These are phyloP conservation scores for Geopyxis carbonaria DNA, from an alignment of 495 filamentous ascomycete genomes.

Conservation along the genomic window DNA sequence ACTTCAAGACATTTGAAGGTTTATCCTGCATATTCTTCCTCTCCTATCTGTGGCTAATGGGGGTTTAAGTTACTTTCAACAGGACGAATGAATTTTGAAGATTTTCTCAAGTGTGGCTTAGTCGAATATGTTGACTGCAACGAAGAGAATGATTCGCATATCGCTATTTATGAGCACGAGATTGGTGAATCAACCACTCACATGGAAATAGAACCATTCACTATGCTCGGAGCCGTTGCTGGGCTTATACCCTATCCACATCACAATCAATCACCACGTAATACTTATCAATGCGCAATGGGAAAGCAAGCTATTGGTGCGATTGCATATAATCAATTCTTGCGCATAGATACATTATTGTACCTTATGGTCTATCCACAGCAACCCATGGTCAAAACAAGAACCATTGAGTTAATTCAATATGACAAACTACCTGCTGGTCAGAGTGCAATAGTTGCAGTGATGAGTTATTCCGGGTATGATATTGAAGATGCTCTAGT, in stretches of 20 bases:
- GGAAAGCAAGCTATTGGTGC: slow-evolving; percentile 99
- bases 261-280: slow-evolving; percentile 97
- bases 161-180: slow-evolving; percentile 71
- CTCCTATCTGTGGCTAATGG: slow-evolving; percentile 4
- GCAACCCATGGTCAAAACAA: slow-evolving; percentile 89
- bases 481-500: slow-evolving; percentile 99
- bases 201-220: slow-evolving; percentile 94
- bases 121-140: slow-evolving; percentile 97
- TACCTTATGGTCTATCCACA: slow-evolving; percentile 97
- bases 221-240: slow-evolving; percentile 90
- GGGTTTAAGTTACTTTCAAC: slow-evolving; percentile 43
- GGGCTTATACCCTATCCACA: slow-evolving; percentile 96
- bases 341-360: slow-evolving; percentile 83
- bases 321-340: slow-evolving; percentile 93
- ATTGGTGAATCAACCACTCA: slow-evolving; percentile 71
- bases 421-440: slow-evolving; percentile 96
- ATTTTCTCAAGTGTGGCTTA: slow-evolving; percentile 72
- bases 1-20: slow-evolving; percentile 51
- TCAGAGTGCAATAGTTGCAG: slow-evolving; percentile 90
- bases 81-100: slow-evolving; percentile 73
- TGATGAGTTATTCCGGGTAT: slow-evolving; percentile 98
- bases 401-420: slow-evolving; percentile 89
- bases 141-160: slow-evolving; percentile 90
- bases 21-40: slow-evolving; percentile 4
- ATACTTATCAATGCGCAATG: slow-evolving; percentile 99